phyloP scores from a whole-genome alignment of 2,329 filamentous ascomycete species.

The Colletotrichum sp. region DNA sequence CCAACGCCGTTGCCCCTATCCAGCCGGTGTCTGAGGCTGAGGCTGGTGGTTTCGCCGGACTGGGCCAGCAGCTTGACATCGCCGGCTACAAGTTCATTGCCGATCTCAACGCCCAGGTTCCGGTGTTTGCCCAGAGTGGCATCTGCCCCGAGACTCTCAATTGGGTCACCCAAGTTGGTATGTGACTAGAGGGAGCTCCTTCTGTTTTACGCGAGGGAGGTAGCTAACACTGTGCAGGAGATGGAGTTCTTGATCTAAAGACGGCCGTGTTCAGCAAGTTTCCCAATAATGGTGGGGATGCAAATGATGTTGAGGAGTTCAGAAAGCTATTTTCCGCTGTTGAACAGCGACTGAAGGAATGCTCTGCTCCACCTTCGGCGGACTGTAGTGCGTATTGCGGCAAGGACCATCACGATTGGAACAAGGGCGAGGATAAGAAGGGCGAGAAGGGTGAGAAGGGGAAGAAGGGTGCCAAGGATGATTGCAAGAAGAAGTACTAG shows the following conservation, averaged over 20 bases:
- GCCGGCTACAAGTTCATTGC: neutral
- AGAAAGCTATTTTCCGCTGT: neutral
- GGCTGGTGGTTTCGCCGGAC: neutral
- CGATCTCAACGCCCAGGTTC: neutral
- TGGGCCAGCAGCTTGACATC: neutral
- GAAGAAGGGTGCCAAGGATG: neutral
- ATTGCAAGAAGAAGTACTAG: neutral
- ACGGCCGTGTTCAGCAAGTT: neutral
- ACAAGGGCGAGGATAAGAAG: neutral
- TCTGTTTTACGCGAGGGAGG: neutral
- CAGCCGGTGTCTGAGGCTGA: neutral
- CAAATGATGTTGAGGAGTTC: neutral
- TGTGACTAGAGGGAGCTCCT: fast-evolving
- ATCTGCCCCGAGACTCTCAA: neutral
- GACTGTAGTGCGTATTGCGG: neutral
- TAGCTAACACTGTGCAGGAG: fast-evolving
- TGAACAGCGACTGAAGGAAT: neutral
- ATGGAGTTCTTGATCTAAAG: neutral
- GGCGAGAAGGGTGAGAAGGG: neutral
- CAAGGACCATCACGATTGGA: neutral
- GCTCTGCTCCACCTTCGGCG: neutral
- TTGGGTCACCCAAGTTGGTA: neutral
- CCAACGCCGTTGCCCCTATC: neutral
- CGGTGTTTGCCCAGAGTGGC: neutral
- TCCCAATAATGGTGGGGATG: neutral